Evolutionary conservation across 495 filamentous ascomycete species (phyloP).

Genomic region (Oleoguttula mirabilis): DNA sequence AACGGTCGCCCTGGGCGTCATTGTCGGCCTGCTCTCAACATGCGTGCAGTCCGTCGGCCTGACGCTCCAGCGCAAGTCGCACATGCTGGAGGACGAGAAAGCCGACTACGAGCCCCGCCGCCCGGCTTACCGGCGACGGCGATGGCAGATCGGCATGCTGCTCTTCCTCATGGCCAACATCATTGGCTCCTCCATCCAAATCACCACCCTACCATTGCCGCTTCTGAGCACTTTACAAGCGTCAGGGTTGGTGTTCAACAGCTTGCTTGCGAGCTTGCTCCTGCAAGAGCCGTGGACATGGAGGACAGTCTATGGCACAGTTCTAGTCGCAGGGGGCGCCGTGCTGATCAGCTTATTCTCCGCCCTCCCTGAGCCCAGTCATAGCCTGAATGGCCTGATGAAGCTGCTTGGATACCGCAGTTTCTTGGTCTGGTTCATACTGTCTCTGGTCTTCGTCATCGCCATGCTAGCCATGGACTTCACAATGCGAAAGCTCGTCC

Average conservation of each 20-base stretch:
- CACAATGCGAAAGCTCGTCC: constrained; percentile 9
- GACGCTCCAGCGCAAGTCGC: constrained; percentile 97
- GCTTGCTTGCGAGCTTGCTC: constrained; percentile 87
- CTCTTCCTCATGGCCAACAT: constrained; percentile 95
- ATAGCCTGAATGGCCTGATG: constrained; percentile 72
- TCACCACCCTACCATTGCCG: constrained; percentile 88
- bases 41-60: constrained; percentile 89
- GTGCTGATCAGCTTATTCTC: constrained; percentile 87
- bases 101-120: constrained; percentile 61
- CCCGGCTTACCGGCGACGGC: constrained; percentile 77
- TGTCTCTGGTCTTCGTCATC: constrained; percentile 57
- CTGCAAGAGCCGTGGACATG: constrained; percentile 87
- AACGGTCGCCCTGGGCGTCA: constrained; percentile 52
- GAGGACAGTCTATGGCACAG: constrained; percentile 77
- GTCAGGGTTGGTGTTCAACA: constrained; percentile 95
- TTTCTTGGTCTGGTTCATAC: constrained; percentile 87
- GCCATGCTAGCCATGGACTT: constrained; percentile 50
- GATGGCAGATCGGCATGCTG: constrained; percentile 95
- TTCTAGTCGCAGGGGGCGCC: constrained; percentile 76
- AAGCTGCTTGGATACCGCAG: constrained; percentile 56
- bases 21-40: constrained; percentile 86
- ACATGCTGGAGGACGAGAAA: constrained; percentile 95
- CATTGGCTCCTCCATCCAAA: constrained; percentile 90
- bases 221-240: constrained; percentile 93
- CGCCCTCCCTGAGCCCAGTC: constrained; percentile 88